Conservation (phyloP, 1,284 basidiomycete species). For the Heimioporus retisporus region DNA sequence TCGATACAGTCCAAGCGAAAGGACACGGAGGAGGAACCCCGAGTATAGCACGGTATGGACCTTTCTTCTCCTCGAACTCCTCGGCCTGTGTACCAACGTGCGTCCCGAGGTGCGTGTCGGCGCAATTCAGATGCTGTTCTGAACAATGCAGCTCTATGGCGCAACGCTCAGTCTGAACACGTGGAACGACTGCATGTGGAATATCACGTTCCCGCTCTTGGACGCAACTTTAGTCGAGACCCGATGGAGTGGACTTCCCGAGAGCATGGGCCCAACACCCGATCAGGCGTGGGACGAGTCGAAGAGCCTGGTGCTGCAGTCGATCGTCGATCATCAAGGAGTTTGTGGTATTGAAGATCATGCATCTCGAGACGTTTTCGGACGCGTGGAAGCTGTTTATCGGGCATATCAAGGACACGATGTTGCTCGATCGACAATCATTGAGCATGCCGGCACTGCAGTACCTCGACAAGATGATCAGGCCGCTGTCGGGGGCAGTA, state of each 20-base stretch:
- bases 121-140: constrained; percentile 95
- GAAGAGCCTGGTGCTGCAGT: constrained; percentile 87
- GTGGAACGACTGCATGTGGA: constrained; percentile 92
- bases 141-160: constrained; percentile 95
- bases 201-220: constrained; percentile 91
- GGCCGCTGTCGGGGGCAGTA: constrained; percentile 55
- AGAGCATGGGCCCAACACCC: constrained; percentile 35
- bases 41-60: constrained; percentile 92
- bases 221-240: constrained; percentile 75
- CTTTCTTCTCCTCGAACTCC: constrained; percentile 86
- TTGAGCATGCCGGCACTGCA: constrained; percentile 86
- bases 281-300: constrained; percentile 86
- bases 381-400: constrained; percentile 82
- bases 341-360: constrained; percentile 81
- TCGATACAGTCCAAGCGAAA: constrained; percentile 86
- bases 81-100: constrained; percentile 84
- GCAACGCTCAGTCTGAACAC: constrained; percentile 80
- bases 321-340: constrained; percentile 84
- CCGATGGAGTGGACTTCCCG: constrained; percentile 40
- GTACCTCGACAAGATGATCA: constrained; percentile 83
- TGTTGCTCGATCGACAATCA: constrained; percentile 72
- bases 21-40: constrained; percentile 69
- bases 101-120: constrained; percentile 93
- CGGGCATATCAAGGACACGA: constrained; percentile 72
- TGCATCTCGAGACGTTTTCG: constrained; percentile 75